Evolutionary conservation across 2,329 filamentous ascomycete species (phyloP).

Genomic region (Corniculantispora saksenae): DNA sequence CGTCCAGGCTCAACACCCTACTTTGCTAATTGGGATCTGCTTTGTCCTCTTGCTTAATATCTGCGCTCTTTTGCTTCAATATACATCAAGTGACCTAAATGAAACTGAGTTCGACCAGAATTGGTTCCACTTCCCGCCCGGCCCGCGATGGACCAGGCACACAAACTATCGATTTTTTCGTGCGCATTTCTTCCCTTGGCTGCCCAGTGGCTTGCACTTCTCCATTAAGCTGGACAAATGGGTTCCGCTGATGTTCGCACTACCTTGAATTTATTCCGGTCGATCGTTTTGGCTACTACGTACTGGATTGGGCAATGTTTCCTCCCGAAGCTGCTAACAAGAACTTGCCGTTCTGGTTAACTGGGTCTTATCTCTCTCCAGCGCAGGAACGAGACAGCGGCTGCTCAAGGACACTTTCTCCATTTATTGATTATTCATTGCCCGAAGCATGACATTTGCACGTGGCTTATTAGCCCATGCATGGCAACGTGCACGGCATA

Average conservation of each 20-base stretch:
- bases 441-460: background rate
- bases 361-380: background rate
- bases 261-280: background rate
- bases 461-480: background rate
- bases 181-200: background rate
- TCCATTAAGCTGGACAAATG: background rate
- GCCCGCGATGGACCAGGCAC: background rate
- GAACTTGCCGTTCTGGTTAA: background rate
- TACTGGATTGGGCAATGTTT: background rate
- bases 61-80: background rate
- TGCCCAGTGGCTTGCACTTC: background rate
- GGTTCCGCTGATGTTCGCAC: background rate
- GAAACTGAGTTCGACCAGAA: background rate
- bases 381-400: background rate
- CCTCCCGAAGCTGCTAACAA: background rate
- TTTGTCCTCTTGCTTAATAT: background rate
- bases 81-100: background rate
- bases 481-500: background rate
- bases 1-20: no score
- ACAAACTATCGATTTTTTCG: constrained; percentile 2
- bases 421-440: background rate
- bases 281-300: background rate
- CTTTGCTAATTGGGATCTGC: no score
- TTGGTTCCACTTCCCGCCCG: constrained; percentile 8
- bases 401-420: background rate